Base-by-base conservation (phyloP, 768 basidiomycete species). In the Phaeotremella skinneri region DNA sequence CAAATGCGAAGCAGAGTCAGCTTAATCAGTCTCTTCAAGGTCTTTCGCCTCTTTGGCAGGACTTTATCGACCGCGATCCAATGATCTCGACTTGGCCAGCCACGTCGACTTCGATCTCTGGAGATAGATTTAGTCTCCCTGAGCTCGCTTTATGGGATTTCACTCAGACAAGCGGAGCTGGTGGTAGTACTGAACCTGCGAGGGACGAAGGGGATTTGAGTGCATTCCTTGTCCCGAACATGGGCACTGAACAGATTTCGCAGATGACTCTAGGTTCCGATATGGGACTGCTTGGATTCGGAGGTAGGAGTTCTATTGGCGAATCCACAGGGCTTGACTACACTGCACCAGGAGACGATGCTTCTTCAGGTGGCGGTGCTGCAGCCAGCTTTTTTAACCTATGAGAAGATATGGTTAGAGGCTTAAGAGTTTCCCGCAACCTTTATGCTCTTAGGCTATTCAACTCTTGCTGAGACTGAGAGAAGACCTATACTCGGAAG, bases 1-100 rank as follows among this genome's bases (percentile, higher is more conserved):
- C 37, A 32, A 55, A 55, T 25, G 53, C 53, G 20, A 25, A 55
- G 53, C 37, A 55, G 34, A 42, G 34, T 26, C 53, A 27, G 16
- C n/a, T 9, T 14, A 25, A 11, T 30, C 16, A 20, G 9, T 17
- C 49, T 9, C 11, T n/a, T 11, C 21, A 51, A 17, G 17, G 27
- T 21, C 27, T 51, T 9, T 51, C 49, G 17, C 49, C 49, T 13
- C 49, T 51, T 16, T 51, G 49, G 49, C 49, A 30, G 11, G 49
- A 51, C 49, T 51, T 51, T 14, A 37, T 37, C 7, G 7, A 37
- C 34, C 7, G 34, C 7, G 34, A 37, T 37, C 34, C 34, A 37
- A 37, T 37, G 34, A 37, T 17, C 34, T 37, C 34, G 34, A 37
- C 34, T 37, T 37, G 34, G 34, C 34, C 34, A 37, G 34, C 34